Evolutionary conservation across 345 rosid species (phyloP), one percentile per base, ranked within the genome.

Genomic region (Eucalyptus tenuipes): DNA sequence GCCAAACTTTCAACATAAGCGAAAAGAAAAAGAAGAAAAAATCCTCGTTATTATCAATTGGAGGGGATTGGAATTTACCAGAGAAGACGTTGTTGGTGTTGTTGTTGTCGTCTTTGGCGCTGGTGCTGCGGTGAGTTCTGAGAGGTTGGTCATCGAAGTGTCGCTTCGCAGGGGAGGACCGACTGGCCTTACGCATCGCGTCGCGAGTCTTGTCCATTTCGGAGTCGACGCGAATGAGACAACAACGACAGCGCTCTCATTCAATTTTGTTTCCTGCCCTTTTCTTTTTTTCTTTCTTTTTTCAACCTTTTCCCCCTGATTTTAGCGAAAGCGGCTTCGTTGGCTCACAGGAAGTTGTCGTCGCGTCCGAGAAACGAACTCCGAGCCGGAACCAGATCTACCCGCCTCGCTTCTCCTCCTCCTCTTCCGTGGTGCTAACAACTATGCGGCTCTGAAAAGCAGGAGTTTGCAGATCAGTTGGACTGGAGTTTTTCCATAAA

Each of bases 121-220:
- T 40, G 47, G 47, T 5, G 84, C 47, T 20, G 24, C 13, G 47
- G 84, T 40, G 84, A 75, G 84, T 75, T 75, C 90, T 91, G 88
- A 89, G 93, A 92, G 95, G 93, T 91, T 94, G 93, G 89, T 93
- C 90, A 91, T 93, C 91, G 89, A 89, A 89, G 86, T 92, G 93
- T 89, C 93, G 92, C 53, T 84, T 81, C 55, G 94, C 79, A 66
- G 81, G 85, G 50, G 80, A 90, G 87, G 93, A 90, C 93, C 95
- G 94, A 92, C 91, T 40, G 47, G 84, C 47, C 24, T 75, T 75
- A 75, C 84, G 84, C 84, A 40, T 94, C 95, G 90, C 88, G 93
- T 95, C 96, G 87, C 92, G 90, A 90, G 90, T 89, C 92, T 90
- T 95, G 94, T 96, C 95, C 95, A 94, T 96, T 89, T 93, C 94